phyloP scores from a whole-genome alignment of 352 stramenopile species.

The Phytophthora chlamydospora region DNA sequence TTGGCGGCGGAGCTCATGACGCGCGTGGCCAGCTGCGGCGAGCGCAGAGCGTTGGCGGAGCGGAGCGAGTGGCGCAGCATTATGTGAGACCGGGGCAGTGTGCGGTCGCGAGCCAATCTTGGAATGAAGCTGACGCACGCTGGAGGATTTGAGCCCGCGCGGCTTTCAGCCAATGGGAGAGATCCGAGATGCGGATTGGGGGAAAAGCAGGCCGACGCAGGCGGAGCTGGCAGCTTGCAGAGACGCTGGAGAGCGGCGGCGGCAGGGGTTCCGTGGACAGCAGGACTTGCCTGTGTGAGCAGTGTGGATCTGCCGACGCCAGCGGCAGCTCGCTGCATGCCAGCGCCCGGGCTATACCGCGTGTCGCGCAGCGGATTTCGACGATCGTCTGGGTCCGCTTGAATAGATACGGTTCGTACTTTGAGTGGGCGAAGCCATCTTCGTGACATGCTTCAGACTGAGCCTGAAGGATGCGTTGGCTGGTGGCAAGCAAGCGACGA shows the following conservation, averaged over 20 bases:
- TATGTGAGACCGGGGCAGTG: conserved; percentile 5
- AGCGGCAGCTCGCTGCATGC: too few relatives aligned
- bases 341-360: too few relatives aligned
- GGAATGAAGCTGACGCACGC: conserved; percentile 10
- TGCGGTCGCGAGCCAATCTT: conserved; percentile 28
- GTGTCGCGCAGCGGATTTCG: too few relatives aligned
- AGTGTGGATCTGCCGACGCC: conserved; percentile 19
- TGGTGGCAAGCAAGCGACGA: too few relatives aligned
- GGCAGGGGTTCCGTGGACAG: conserved; percentile 9
- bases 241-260: conserved; percentile 9
- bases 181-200: conserved; percentile 7
- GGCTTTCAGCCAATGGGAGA: conserved; percentile 11
- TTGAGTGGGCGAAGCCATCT: too few relatives aligned
- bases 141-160: neutral
- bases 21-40: conserved; percentile 9
- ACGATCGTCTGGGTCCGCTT: too few relatives aligned
- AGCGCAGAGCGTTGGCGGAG: neutral
- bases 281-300: conserved; percentile 5
- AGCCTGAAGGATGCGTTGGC: too few relatives aligned
- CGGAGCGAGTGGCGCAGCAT: conserved; percentile 36
- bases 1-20: conserved; percentile 27
- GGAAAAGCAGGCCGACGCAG: conserved; percentile 8
- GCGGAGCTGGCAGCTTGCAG: conserved; percentile 14
- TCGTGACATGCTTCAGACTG: too few relatives aligned
- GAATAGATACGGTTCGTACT: too few relatives aligned